Evolutionary conservation across 75 land plant species (phyloP), one percentile per base, ranked within the genome.

Genomic region (Sequoia sempervirens): DNA sequence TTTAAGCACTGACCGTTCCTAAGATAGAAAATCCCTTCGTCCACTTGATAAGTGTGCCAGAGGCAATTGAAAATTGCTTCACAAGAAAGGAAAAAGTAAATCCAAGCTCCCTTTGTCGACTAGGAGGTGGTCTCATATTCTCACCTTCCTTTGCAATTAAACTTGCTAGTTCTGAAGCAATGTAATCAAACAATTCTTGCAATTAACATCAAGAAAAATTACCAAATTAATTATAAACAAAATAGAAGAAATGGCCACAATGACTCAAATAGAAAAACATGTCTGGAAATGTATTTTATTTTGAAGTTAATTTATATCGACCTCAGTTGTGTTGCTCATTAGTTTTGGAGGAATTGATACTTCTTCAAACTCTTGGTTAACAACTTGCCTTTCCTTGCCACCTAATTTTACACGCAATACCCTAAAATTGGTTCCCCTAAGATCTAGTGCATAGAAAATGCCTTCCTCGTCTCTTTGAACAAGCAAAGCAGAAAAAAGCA

Each of bases 1-100:
- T 38, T 46, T 32, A 40, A 83, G 38, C 17, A 74, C 86, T 76
- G 12, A 92, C 93, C 68, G 87, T 85, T 75, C 85, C 93, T 37
- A 76, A 50, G 52, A 88, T 85, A 68, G 83, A 83, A 88, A 89
- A 91, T 40, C 91, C 94, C 80, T 92, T 92, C 30, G 92, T 92
- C 94, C 92, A 91, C 64, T 92, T 85, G 20, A 89, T 81, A 37
- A 91, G 89, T 0, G 83, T 86, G 40, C 94, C 93, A 26, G 88
- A 87, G 83, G 87, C 72, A 70, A 91, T 81, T 30, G 93, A 86
- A 45, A 84, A 84, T 81, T 91, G 94, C 82, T 85, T 83, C 84
- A 93, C 94, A 2, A 93, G 94, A 84, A 93, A 93, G 40, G 93
- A 93, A 75, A 91, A 90, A 7, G 94, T 91, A 74, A 93, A 93